Percentiles rank a stretch among this genome's conserved stretches.
These are phyloP conservation scores for Physcomitrium patens DNA, from an alignment of 225 moss, liverwort and hornwort species.

Conservation along the genomic window DNA sequence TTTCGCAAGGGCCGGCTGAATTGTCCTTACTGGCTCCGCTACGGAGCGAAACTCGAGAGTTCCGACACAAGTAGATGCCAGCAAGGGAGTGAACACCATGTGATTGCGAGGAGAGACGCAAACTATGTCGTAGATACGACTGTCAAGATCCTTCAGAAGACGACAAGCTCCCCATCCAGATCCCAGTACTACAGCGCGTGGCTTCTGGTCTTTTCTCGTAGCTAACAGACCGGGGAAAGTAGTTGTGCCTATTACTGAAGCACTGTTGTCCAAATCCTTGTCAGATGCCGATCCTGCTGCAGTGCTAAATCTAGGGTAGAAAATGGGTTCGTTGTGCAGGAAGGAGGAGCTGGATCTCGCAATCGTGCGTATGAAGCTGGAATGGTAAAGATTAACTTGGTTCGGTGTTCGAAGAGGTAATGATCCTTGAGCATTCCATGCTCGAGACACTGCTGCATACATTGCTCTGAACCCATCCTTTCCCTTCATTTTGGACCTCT, in stretches of 20 bases:
- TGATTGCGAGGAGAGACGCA: constrained; percentile 88
- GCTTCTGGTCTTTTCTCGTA: constrained; percentile 59
- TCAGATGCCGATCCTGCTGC: constrained; percentile 19
- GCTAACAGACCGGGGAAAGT: constrained; percentile 30
- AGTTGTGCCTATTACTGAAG: background rate
- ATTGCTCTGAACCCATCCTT: constrained; percentile 19
- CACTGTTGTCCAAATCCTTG: constrained; percentile 17
- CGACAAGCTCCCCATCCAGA: constrained; percentile 84
- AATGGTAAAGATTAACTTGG: background rate
- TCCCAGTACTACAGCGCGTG: constrained; percentile 76
- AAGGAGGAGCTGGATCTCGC: background rate
- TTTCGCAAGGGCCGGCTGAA: constrained; percentile 66
- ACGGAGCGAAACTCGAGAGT: constrained; percentile 85
- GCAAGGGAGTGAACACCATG: constrained; percentile 90
- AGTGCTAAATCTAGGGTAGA: constrained; percentile 25
- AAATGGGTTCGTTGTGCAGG: background rate
- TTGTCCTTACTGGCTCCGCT: constrained; percentile 69
- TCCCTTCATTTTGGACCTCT: constrained; percentile 29
- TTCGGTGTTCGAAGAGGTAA: background rate
- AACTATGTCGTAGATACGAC: constrained; percentile 58
- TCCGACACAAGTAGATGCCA: constrained; percentile 77
- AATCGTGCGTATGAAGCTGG: background rate
- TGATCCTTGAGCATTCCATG: constrained; percentile 12
- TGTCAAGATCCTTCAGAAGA: constrained; percentile 63
- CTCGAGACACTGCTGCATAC: constrained; percentile 17